Percentiles rank a stretch among this genome's conserved stretches.
These are phyloP conservation scores for Tricladium varicosporioides DNA, from an alignment of 2,329 filamentous ascomycete genomes.

Conservation along the genomic window DNA sequence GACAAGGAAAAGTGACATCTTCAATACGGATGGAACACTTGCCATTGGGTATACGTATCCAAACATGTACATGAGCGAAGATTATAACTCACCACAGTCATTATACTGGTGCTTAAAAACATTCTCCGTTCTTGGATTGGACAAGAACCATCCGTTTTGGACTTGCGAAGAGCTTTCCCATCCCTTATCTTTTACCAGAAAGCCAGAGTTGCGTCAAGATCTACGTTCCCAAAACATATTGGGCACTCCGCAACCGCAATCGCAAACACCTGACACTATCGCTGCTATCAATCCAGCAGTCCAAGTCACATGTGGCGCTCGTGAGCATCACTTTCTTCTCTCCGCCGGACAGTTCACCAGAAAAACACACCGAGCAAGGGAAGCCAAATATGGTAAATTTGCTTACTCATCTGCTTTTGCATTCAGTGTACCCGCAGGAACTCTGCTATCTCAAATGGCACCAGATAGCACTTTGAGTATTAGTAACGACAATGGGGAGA, in stretches of 20 bases:
- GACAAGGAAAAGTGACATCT: constrained; percentile 42
- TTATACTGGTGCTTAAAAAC: constrained; percentile 54
- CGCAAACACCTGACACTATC: constrained; percentile 26
- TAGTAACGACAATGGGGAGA: constrained; percentile 39
- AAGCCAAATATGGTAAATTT: constrained; percentile 35
- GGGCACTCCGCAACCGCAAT: neutral
- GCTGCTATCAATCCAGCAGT: too few species aligned
- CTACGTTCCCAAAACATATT: neutral
- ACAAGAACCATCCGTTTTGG: constrained; percentile 44
- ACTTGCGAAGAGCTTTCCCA: constrained; percentile 37
- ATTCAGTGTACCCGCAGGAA: constrained; percentile 40
- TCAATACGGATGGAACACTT: constrained; percentile 47
- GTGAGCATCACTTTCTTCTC: constrained; percentile 29
- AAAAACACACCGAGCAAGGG: constrained; percentile 23
- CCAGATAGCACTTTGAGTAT: constrained; percentile 40
- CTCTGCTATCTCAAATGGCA: constrained; percentile 39
- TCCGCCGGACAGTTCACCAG: constrained; percentile 28
- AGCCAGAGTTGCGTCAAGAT: neutral
- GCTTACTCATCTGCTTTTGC: constrained; percentile 36
- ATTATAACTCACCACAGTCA: constrained; percentile 56
- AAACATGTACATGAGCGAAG: constrained; percentile 54
- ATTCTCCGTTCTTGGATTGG: constrained; percentile 41
- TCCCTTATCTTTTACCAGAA: constrained; percentile 23
- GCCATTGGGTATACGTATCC: constrained; percentile 44
- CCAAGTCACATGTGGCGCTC: constrained; percentile 44